These are phyloP conservation scores for Rhizophagus sp. DNA, from an alignment of 192 early-diverging fungal species.

Conservation along the genomic window DNA sequence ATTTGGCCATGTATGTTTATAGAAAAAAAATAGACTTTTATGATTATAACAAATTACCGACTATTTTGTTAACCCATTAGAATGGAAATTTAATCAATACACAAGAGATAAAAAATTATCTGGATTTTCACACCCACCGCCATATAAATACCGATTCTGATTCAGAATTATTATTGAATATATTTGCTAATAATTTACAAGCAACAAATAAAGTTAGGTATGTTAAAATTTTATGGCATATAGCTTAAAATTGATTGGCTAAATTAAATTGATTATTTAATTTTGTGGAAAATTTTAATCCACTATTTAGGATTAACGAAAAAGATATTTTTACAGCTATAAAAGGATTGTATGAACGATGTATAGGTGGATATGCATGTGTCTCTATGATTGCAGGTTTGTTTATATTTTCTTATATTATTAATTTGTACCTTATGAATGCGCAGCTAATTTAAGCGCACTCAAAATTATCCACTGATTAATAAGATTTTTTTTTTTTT, in stretches of 20 bases:
- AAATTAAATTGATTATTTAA: too few species aligned
- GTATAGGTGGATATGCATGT: constrained; percentile 92
- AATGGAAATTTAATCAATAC: constrained; percentile 99
- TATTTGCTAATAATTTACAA: constrained; percentile 97
- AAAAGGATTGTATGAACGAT: constrained; percentile 78
- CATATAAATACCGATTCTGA: constrained; percentile 99
- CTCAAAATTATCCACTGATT: too few species aligned
- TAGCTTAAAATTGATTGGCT: too few species aligned
- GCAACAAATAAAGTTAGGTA: constrained; percentile 93
- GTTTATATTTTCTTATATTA: background rate
- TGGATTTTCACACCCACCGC: constrained; percentile 95
- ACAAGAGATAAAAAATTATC: constrained; percentile 78
- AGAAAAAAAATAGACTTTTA: too few species aligned
- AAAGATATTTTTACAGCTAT: constrained; percentile 98
- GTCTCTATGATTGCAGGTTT: constrained; percentile 94
- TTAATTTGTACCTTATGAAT: too few species aligned
- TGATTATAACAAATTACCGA: too few species aligned
- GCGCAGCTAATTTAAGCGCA: too few species aligned
- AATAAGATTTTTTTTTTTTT: background rate
- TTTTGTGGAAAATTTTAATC: background rate
- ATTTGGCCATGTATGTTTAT: constrained; percentile 80
- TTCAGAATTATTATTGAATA: constrained; percentile 97
- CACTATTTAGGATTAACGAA: constrained; percentile 79
- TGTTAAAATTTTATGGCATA: background rate
- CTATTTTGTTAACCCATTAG: constrained; percentile 40